A percentile compares a stretch with the other conserved stretches of the same genome.
Evolutionary conservation across 345 rosid genomes (phyloP).

Genomic region (Dipteronia dyeriana): DNA sequence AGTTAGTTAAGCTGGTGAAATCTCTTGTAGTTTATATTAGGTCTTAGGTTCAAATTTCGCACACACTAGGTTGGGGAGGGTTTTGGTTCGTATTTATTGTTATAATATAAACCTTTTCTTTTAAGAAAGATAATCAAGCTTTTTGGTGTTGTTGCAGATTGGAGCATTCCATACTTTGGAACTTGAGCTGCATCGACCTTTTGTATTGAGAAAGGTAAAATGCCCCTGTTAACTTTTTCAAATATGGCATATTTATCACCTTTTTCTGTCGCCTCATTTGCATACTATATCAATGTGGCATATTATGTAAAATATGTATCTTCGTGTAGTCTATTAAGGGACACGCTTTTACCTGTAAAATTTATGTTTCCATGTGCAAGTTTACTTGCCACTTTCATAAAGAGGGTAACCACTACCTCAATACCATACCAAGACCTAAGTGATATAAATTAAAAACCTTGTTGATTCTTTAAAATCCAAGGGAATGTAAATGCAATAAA

Average conservation of each 20-base stretch:
- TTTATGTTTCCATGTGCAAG: neutral
- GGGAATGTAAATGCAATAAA: neutral
- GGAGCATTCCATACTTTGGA: slow-evolving; percentile 95
- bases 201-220: slow-evolving; percentile 83
- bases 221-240: neutral
- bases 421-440: neutral
- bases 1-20: neutral
- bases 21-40: neutral
- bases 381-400: neutral
- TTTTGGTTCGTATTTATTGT: neutral
- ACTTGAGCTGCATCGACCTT: slow-evolving; percentile 77
- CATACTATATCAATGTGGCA: neutral
- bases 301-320: neutral
- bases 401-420: neutral
- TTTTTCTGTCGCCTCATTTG: neutral
- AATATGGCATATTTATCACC: neutral
- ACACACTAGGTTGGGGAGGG: neutral
- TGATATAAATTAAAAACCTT: neutral
- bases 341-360: slow-evolving; percentile 1
- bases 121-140: neutral
- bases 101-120: neutral
- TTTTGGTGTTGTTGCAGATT: slow-evolving; percentile 49
- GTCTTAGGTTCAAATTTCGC: neutral
- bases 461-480: neutral
- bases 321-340: neutral